Evolutionary conservation across 176 grass and related monocot species (phyloP).

Genomic region (Triticum urartu): DNA sequence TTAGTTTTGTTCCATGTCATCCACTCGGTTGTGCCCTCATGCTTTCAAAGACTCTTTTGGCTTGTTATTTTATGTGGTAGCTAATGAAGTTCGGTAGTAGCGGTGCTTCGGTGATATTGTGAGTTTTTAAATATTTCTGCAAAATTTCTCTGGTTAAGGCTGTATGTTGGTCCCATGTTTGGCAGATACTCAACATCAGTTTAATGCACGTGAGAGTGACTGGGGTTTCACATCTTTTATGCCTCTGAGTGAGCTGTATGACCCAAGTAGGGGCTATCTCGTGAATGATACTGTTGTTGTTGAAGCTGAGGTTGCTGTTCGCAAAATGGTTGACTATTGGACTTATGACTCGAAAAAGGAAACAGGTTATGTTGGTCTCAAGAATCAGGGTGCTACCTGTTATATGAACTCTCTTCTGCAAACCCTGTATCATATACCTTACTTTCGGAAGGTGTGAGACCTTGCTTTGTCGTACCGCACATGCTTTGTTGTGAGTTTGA

Average conservation of each 20-base stretch:
- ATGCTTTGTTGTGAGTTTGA: background rate
- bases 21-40: background rate
- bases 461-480: conserved; percentile 6
- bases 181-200: conserved; percentile 97
- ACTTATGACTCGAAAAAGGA: conserved; percentile 98
- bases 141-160: conserved; percentile 18
- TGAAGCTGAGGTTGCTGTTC: conserved; percentile 92
- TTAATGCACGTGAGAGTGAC: conserved; percentile 95
- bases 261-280: conserved; percentile 85
- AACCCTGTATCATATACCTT: conserved; percentile 95
- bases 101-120: background rate
- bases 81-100: background rate
- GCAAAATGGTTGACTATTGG: conserved; percentile 91
- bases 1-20: background rate
- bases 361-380: conserved; percentile 96
- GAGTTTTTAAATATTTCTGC: conserved; percentile 12
- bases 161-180: conserved; percentile 32
- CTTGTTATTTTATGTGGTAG: conserved; percentile 3
- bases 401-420: conserved; percentile 99
- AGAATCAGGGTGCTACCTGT: conserved; percentile 99
- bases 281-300: conserved; percentile 75
- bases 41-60: background rate
- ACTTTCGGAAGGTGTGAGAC: conserved; percentile 88
- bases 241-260: conserved; percentile 96
- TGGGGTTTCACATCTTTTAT: conserved; percentile 99